Conservation (phyloP, 1,284 basidiomycete genomes). For the Butyriboletus appendiculatus region DNA sequence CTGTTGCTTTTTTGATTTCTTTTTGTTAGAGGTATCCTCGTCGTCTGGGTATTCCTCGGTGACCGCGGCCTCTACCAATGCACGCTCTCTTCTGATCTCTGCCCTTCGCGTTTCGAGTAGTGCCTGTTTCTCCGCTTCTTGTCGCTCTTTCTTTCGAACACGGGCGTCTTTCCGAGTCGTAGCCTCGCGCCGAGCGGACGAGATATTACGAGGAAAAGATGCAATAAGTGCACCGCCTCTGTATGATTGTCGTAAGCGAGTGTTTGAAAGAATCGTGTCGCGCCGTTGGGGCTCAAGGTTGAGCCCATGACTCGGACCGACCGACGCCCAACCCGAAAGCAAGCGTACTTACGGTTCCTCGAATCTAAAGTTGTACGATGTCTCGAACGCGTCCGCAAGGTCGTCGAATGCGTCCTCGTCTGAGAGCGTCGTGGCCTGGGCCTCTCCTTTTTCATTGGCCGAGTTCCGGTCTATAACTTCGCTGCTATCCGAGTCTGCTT, state of each 20-base stretch:
- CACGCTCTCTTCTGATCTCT: constrained; percentile 74
- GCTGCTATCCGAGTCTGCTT: constrained; percentile 14
- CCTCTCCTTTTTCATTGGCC: constrained; percentile 37
- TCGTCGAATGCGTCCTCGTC: constrained; percentile 69
- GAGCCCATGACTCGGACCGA: not conserved
- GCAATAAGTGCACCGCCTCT: constrained; percentile 76
- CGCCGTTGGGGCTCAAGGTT: not conserved
- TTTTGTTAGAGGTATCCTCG: constrained; percentile 32
- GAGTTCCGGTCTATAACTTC: constrained; percentile 22
- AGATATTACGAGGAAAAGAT: constrained; percentile 76
- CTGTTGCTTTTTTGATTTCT: constrained; percentile 33
- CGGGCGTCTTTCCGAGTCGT: constrained; percentile 82
- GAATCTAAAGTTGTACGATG: constrained; percentile 92
- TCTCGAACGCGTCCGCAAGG: constrained; percentile 71
- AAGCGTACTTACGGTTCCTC: constrained; percentile 78
- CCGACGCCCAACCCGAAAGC: not conserved
- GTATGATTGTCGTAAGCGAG: constrained; percentile 5
- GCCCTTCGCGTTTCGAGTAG: constrained; percentile 84
- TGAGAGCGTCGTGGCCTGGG: constrained; percentile 34
- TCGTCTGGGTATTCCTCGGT: constrained; percentile 3
- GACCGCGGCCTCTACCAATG: constrained; percentile 22
- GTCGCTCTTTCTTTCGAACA: constrained; percentile 71
- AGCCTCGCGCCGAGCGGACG: constrained; percentile 76
- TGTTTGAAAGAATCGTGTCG: not conserved
- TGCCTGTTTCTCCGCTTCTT: constrained; percentile 77